A percentile compares a stretch with the other conserved stretches of the same genome.
phyloP scores from a whole-genome alignment of 805 yeast species.

The Schizosaccharomyces cryophilus region DNA sequence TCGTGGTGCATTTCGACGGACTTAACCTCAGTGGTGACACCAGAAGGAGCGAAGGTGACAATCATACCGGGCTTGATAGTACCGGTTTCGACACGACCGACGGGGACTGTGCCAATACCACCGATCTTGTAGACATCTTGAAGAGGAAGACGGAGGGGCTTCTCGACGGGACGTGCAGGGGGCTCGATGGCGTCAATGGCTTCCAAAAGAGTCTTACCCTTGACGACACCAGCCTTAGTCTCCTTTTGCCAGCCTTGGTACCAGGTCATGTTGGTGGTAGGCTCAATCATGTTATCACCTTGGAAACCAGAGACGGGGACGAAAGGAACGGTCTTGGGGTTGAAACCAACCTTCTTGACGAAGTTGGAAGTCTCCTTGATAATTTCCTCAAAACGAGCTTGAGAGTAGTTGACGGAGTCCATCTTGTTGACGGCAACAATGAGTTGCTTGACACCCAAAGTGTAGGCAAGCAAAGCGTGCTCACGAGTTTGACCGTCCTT shows the following conservation, averaged over 20 bases:
- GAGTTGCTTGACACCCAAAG: constrained; percentile 89
- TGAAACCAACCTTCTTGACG: constrained; percentile 69
- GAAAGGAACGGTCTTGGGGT: constrained; percentile 60
- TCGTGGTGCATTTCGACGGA: constrained; percentile 77
- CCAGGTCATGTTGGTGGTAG: constrained; percentile 65
- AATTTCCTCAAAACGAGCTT: constrained; percentile 57
- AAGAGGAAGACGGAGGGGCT: constrained; percentile 72
- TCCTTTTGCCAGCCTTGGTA: constrained; percentile 68
- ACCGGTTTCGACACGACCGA: constrained; percentile 88
- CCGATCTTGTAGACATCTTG: constrained; percentile 86
- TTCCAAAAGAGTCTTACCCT: constrained; percentile 66
- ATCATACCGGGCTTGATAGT: constrained; percentile 77
- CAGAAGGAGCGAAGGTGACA: constrained; percentile 73
- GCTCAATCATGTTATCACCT: constrained; percentile 83
- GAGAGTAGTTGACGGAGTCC: constrained; percentile 79
- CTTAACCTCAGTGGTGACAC: constrained; percentile 74
- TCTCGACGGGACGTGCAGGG: constrained; percentile 58
- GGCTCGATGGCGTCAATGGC: constrained; percentile 68
- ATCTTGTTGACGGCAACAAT: constrained; percentile 87
- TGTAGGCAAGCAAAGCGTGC: constrained; percentile 86
- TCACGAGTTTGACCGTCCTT: constrained; percentile 90
- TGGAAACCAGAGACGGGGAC: constrained; percentile 83
- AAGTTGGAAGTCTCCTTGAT: constrained; percentile 53
- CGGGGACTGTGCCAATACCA: constrained; percentile 80
- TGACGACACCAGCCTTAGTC: constrained; percentile 38